Conservation (phyloP, 106 monocot genomes). For the Platanthera zijinensis region DNA sequence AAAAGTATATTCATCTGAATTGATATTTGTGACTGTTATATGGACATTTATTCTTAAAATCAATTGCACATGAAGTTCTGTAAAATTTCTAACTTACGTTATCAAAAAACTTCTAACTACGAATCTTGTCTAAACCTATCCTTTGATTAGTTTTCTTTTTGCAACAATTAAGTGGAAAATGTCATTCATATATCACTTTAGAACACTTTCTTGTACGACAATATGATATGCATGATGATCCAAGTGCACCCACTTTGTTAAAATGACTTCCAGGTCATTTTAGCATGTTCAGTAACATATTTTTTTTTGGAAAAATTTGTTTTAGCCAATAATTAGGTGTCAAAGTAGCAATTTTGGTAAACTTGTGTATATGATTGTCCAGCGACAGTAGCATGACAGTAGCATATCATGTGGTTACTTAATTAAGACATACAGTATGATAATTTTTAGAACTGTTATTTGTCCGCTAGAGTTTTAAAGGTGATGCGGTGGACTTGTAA, state of each 20-base stretch:
- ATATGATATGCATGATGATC: neutral
- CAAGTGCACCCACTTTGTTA: neutral
- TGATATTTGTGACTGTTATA: neutral
- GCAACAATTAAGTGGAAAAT: neutral
- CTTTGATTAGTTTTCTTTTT: neutral
- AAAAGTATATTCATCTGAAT: neutral
- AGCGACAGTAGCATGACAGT: neutral
- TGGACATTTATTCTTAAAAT: neutral
- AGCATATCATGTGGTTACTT: neutral
- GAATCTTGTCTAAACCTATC: too few relatives aligned
- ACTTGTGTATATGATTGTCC: neutral
- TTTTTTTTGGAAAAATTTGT: neutral
- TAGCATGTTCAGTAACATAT: too few relatives aligned
- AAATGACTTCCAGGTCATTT: neutral
- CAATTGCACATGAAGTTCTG: neutral
- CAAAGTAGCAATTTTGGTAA: neutral
- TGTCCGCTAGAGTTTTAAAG: too few relatives aligned
- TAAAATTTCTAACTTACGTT: neutral
- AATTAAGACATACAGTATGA: too few relatives aligned
- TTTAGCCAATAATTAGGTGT: neutral
- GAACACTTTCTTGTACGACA: neutral
- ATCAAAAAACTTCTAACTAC: neutral
- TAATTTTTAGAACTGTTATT: too few relatives aligned
- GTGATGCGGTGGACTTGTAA: too few relatives aligned
- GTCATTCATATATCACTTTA: neutral